Evolutionary conservation across 2,329 filamentous ascomycete genomes (phyloP).

Genomic region (Sporothrix pallida): DNA sequence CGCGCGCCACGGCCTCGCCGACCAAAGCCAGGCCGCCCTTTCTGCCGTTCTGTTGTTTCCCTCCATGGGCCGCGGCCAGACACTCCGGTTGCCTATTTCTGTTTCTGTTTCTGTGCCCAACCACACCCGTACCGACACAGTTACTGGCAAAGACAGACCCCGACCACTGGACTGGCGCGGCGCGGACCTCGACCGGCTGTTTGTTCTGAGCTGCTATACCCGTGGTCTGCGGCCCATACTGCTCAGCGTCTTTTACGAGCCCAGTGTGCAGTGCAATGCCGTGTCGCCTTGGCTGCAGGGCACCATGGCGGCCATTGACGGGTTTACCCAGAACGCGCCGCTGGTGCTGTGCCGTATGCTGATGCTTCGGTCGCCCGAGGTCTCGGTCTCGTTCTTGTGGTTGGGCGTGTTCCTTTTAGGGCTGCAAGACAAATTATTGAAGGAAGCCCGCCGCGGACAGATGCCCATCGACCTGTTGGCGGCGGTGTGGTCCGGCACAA

Average conservation of each 20-base stretch:
- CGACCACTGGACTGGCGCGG: too few species aligned
- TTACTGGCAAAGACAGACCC: slow-evolving; percentile 21
- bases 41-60: slow-evolving; percentile 40
- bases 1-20: slow-evolving; percentile 36
- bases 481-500: slow-evolving; percentile 42
- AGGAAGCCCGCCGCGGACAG: slow-evolving; percentile 39
- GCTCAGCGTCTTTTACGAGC: slow-evolving; percentile 42
- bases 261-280: slow-evolving; percentile 42
- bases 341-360: slow-evolving; percentile 40
- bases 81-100: slow-evolving; percentile 34
- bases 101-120: neutral
- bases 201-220: slow-evolving; percentile 41
- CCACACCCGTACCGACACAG: neutral
- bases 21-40: slow-evolving; percentile 40
- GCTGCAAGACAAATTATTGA: slow-evolving; percentile 37
- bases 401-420: slow-evolving; percentile 41
- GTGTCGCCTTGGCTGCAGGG: slow-evolving; percentile 44
- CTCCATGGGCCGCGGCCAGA: slow-evolving; percentile 30
- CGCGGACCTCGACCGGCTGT: slow-evolving; percentile 39
- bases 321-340: slow-evolving; percentile 34
- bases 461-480: slow-evolving; percentile 42
- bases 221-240: slow-evolving; percentile 41
- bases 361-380: slow-evolving; percentile 40
- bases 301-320: slow-evolving; percentile 40
- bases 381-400: slow-evolving; percentile 42